phyloP scores from a whole-genome alignment of 2,329 filamentous ascomycete species.

The Paramyrothecium roridum region DNA sequence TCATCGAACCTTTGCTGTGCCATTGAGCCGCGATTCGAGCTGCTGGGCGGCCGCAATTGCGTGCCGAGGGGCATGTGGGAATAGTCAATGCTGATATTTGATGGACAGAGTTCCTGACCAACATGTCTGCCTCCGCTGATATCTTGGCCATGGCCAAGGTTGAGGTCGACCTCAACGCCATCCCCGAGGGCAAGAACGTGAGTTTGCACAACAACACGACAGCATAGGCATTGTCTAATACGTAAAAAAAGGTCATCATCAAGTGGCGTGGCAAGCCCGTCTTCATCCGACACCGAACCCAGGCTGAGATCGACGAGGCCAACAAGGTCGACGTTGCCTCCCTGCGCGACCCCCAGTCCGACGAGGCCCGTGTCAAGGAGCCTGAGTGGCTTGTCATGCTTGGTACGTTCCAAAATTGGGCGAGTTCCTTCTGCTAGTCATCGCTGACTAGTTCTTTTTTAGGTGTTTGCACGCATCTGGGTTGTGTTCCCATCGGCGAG shows the following conservation, averaged over 20 bases:
- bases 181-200: conserved; percentile 99
- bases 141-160: conserved; percentile 99
- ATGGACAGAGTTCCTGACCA: conserved; percentile 89
- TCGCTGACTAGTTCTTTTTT: not conserved
- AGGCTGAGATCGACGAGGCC: conserved; percentile 90
- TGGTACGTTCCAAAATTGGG: conserved; percentile 52
- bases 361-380: conserved; percentile 93
- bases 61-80: conserved; percentile 6
- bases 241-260: conserved; percentile 75
- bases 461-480: conserved; percentile 98
- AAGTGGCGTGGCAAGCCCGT: conserved; percentile 99
- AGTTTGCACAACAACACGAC: conserved; percentile 31
- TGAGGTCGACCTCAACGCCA: conserved; percentile 86
- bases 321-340: conserved; percentile 79
- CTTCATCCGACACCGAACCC: conserved; percentile 98
- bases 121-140: conserved; percentile 99
- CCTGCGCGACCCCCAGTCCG: conserved; percentile 87
- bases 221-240: conserved; percentile 3
- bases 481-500: conserved; percentile 98
- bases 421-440: not conserved
- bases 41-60: conserved; percentile 5
- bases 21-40: conserved; percentile 25
- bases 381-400: conserved; percentile 99
- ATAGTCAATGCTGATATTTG: conserved; percentile 23
- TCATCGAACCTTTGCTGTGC: conserved; percentile 18